Evolutionary conservation across 495 filamentous ascomycete genomes (phyloP), one percentile per base, ranked within the genome.

Genomic region (Aspergillus cristatus): DNA sequence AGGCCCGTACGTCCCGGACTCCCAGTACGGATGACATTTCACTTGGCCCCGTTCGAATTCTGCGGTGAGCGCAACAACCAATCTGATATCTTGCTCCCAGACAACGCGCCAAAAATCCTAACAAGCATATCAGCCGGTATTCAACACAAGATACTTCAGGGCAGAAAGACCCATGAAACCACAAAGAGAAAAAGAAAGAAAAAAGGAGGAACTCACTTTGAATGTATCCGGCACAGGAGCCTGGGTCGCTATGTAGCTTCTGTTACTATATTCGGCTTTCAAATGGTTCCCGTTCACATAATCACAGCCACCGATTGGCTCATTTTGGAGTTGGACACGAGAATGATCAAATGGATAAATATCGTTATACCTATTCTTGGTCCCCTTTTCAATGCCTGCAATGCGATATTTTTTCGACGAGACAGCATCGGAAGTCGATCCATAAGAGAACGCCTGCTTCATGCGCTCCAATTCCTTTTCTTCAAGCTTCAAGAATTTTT

Each of bases 61-160:
- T n/a, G 91, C 90, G 3, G 91, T 97, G 38, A 98, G 69, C 73
- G 95, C 95, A 43, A 98, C 89, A 38, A 98, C 76, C 18, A 97
- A 84, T 37, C 88, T 79, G 16, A 93, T 78, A 53, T 96, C 88
- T 63, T 97, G 83, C 53, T 97, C 90, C 91, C 91, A 98, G 31
- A 96, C 72, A 14, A 96, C 80, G 32, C 85, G 87, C 91, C 91
- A 98, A 52, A 98, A 98, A 61, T 98, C 91, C 90, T 94, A 58
- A 28, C 18, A 7, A n/a, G n/a, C 15, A 53, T 79, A 70, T 48
- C 40, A 15, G 24, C 12, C 22, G n/a, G n/a, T n/a, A n/a, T n/a
- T n/a, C n/a, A n/a, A n/a, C n/a, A n/a, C n/a, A n/a, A n/a, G n/a
- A n/a, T n/a, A n/a, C n/a, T n/a, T n/a, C n/a, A n/a, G n/a, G n/a